These are phyloP conservation scores for Elaphomyces granulatus DNA, from an alignment of 495 filamentous ascomycete species.

Conservation along the genomic window DNA sequence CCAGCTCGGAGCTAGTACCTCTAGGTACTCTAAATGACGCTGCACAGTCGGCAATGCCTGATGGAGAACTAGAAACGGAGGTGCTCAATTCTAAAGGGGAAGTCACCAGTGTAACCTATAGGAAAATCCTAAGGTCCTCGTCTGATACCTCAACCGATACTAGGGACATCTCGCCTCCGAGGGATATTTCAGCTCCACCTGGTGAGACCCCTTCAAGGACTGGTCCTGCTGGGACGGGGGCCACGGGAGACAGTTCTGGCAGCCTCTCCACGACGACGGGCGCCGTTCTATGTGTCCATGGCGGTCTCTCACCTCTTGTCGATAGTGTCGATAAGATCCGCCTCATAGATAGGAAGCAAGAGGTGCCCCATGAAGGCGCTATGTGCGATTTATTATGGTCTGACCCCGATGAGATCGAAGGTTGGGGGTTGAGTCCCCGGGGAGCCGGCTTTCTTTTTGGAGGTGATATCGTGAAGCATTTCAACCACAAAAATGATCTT, in stretches of 20 bases:
- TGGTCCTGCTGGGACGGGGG: conserved; percentile 67
- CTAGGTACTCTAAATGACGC: conserved; percentile 31
- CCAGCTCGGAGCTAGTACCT: conserved; percentile 55
- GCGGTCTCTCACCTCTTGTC: conserved; percentile 79
- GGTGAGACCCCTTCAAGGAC: conserved; percentile 30
- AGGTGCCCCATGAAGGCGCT: conserved; percentile 94
- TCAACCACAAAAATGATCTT: conserved; percentile 88
- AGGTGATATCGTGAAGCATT: conserved; percentile 86
- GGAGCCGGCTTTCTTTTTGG: conserved; percentile 95
- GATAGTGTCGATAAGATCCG: conserved; percentile 95
- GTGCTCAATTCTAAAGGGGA: conserved; percentile 70
- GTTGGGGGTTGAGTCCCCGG: conserved; percentile 89
- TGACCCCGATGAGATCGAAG: conserved; percentile 96
- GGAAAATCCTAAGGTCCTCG: conserved; percentile 27
- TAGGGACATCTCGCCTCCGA: conserved; percentile 29
- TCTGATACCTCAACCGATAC: conserved; percentile 23
- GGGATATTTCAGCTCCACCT: conserved; percentile 31
- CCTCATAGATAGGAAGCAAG: conserved; percentile 89
- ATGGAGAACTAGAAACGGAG: conserved; percentile 79
- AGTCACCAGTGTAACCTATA: conserved; percentile 56
- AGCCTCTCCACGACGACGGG: conserved; percentile 49
- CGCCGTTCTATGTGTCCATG: conserved; percentile 90
- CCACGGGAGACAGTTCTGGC: conserved; percentile 49
- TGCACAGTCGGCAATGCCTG: conserved; percentile 31
- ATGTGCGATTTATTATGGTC: conserved; percentile 99